Evolutionary conservation across 2,329 filamentous ascomycete genomes (phyloP).

Genomic region (Fusarium hostae): DNA sequence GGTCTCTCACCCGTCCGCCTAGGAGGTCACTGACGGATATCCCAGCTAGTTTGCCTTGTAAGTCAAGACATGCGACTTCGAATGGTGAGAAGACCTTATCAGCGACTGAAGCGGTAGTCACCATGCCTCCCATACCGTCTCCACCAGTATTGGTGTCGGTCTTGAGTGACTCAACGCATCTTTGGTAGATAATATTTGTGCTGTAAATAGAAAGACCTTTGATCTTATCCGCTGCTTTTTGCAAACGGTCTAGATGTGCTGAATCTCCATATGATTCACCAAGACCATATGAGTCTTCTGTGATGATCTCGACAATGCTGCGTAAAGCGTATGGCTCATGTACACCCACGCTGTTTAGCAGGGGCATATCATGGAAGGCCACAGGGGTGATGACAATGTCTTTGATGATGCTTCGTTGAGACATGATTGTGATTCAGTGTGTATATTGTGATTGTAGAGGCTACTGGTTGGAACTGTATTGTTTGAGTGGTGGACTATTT

Average conservation of each 20-base stretch:
- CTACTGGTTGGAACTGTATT: background rate
- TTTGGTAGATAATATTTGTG: slow-evolving; percentile 86
- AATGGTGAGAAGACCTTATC: slow-evolving; percentile 58
- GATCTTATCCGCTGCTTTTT: slow-evolving; percentile 46
- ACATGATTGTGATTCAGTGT: slow-evolving; percentile 37
- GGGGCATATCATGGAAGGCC: slow-evolving; percentile 57
- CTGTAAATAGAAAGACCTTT: slow-evolving; percentile 57
- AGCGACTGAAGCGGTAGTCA: slow-evolving; percentile 53
- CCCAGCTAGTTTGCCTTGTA: slow-evolving; percentile 55
- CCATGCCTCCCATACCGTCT: slow-evolving; percentile 68
- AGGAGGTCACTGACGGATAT: slow-evolving; percentile 54
- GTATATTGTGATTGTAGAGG: background rate
- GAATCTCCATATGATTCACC: slow-evolving; percentile 56
- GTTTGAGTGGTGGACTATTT: slow-evolving; percentile 36
- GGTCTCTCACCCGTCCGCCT: slow-evolving; percentile 53
- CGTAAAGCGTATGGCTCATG: slow-evolving; percentile 56
- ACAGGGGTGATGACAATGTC: slow-evolving; percentile 56
- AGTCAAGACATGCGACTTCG: slow-evolving; percentile 56
- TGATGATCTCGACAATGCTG: slow-evolving; percentile 55
- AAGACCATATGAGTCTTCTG: slow-evolving; percentile 50
- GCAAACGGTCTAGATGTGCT: slow-evolving; percentile 50
- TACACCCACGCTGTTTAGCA: slow-evolving; percentile 57
- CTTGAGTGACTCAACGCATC: slow-evolving; percentile 79
- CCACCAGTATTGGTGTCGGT: slow-evolving; percentile 59
- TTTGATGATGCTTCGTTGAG: slow-evolving; percentile 46